Base-by-base conservation (phyloP, 2,329 filamentous ascomycete species). In the Epicoccum sorghinum region DNA sequence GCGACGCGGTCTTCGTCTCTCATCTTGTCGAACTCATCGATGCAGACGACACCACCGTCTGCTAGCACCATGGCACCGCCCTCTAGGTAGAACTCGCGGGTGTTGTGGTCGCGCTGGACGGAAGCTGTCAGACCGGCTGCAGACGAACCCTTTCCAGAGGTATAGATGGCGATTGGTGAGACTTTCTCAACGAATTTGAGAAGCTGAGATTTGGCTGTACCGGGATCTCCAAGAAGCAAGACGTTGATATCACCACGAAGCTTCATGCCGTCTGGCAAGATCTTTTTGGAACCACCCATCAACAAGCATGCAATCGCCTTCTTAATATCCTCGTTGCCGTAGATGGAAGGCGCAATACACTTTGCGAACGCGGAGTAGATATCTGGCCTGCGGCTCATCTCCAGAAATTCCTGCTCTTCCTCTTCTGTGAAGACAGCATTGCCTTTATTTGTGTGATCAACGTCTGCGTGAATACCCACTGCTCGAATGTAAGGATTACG, bases 1-100 rank as follows among this genome's bases (percentile, higher is more conserved):
- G 95, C 95, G 6, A 98, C 95, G 65, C 95, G 86, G 68, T 99
- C 95, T 75, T 99, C 95, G 72, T 99, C 95, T 59, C 95, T 85
- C 95, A 99, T 99, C 82, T 99, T 99, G 80, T 99, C 95, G 71
- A 99, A 99, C 77, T 99, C 95, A 71, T 99, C 95, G 66, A 99
- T 99, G 76, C 95, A 98, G 8, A 98, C 95, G 1, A 98, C 93
- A 66, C 95, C 95, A 2, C 93, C 93, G 64, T 99, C 95, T 4
- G 95, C 95, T 14, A 99, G 85, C 3, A 99, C 95, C 95, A 99
- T 98, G 29, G 95, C 95, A 77, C 95, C 95, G 41, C 95, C 95
- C 80, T 99, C 95, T 0, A 99, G 86, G 69, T 98, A 99, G 75
- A 99, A 99, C 73, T 99, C 95, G 46, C 95, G 86, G 0, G 93